phyloP scores from a whole-genome alignment of 2,329 filamentous ascomycete species.

The Colletotrichum tropicale region DNA sequence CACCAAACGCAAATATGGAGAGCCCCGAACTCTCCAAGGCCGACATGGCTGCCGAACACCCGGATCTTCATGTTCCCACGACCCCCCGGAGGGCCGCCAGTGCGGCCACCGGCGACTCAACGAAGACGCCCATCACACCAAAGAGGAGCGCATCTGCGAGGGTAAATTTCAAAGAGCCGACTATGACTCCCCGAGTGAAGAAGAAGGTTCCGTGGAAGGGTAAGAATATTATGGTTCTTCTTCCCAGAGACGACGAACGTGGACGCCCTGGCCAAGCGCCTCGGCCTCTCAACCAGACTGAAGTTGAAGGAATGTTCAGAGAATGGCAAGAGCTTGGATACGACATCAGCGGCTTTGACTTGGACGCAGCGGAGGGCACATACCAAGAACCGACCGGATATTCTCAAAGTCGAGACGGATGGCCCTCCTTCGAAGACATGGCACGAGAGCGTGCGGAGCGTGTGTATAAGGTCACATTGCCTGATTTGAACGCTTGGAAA shows the following conservation, averaged over 20 bases:
- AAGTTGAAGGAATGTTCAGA: slow-evolving; percentile 65
- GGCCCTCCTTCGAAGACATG: slow-evolving; percentile 68
- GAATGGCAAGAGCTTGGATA: slow-evolving; percentile 75
- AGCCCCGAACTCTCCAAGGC: slow-evolving; percentile 11
- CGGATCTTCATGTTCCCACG: slow-evolving; percentile 15
- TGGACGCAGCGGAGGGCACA: slow-evolving; percentile 40
- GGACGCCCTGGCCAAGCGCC: slow-evolving; percentile 61
- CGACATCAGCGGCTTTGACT: slow-evolving; percentile 70
- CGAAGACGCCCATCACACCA: slow-evolving; percentile 36
- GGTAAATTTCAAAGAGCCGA: slow-evolving; percentile 39
- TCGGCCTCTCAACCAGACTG: slow-evolving; percentile 57
- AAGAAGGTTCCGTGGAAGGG: slow-evolving; percentile 79
- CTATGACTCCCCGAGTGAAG: slow-evolving; percentile 61
- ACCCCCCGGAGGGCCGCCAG: slow-evolving; percentile 36
- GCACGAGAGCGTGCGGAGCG: slow-evolving; percentile 56
- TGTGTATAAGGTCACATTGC: slow-evolving; percentile 68
- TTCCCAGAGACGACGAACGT: slow-evolving; percentile 71
- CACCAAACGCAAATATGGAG: slow-evolving; percentile 9
- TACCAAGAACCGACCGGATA: slow-evolving; percentile 38
- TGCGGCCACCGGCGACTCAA: slow-evolving; percentile 29
- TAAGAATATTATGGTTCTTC: slow-evolving; percentile 73
- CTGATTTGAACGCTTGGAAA: slow-evolving; percentile 73
- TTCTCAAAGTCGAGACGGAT: slow-evolving; percentile 71
- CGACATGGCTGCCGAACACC: slow-evolving; percentile 7
- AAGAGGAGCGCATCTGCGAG: slow-evolving; percentile 36